Conservation (phyloP, 768 basidiomycete species). For the Lactarius hatsudake region DNA sequence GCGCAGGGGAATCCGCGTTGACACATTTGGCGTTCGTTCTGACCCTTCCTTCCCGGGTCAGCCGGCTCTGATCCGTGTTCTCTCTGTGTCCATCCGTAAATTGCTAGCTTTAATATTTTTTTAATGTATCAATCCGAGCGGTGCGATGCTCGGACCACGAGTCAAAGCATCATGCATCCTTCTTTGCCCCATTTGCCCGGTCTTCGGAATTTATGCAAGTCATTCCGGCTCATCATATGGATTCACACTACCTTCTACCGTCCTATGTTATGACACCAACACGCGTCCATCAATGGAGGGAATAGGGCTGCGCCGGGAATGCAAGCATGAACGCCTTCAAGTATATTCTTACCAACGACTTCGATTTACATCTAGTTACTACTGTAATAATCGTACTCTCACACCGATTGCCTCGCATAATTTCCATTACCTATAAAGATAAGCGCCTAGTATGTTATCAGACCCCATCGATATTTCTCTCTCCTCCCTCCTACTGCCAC, state of each 20-base stretch:
- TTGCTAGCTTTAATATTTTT: neutral
- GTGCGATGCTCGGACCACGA: neutral
- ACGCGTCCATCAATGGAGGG: no score
- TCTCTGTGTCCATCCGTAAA: neutral
- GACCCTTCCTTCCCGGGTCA: neutral
- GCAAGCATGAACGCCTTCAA: no score
- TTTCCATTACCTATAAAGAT: neutral
- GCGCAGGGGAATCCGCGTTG: neutral
- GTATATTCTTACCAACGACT: neutral
- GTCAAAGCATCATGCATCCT: neutral
- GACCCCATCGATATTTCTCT: neutral
- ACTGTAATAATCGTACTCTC: neutral
- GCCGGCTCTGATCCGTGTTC: neutral
- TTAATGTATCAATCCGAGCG: no score
- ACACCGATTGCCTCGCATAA: neutral
- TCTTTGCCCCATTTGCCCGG: neutral
- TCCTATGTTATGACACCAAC: no score
- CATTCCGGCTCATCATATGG: neutral
- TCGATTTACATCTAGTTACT: no score
- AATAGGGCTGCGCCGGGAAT: no score
- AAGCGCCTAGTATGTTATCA: neutral
- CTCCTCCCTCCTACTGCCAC: slow-evolving; percentile 4
- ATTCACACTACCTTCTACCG: no score
- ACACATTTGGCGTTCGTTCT: neutral
- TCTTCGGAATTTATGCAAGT: neutral